Evolutionary conservation across 768 basidiomycete genomes (phyloP), one percentile per base, ranked within the genome.

Genomic region (Lactarius akahatsu): DNA sequence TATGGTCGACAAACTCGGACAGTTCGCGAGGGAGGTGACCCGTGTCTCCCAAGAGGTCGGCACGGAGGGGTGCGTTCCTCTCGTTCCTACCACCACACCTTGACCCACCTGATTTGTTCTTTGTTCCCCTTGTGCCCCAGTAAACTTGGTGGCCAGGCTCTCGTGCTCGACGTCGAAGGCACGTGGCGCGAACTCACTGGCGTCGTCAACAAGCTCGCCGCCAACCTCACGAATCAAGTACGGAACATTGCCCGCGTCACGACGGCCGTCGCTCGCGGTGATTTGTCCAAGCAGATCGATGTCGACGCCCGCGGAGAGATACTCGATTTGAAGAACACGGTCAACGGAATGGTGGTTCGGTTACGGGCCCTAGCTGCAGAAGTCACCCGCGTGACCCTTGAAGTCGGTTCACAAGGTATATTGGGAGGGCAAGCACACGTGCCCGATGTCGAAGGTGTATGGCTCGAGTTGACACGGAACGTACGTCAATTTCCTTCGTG

Each of bases 231-330:
- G 6, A 77, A 73, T 43, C 81, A 83, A 64, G 83, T 83, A 13
- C 79, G 81, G 41, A 80, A 79, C 20, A 85, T 85, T 70, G 83
- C 84, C 32, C 77, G 77, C 54, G 85, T 86, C 66, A 86, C 85
- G 18, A 86, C 83, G 65, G 85, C 85, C 1, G 93, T 96, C 71
- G 94, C 94, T 0, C 77, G 86, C 55, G 94, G 94, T n/a, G 94
- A 96, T 77, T 76, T 93, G 69, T 87, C 85, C 61, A 91, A 91
- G 75, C 91, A 90, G 72, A 94, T 96, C 69, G 91, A 92, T 61
- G 93, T 96, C 68, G 91, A 93, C 70, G 89, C 88, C 13, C 82
- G 86, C 13, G 94, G 94, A 20, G 94, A 96, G 76, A 95, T 96
- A 62, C 78, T 90, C 62, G 90, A 92, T 73, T 78, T 93, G 75